Percentiles rank a stretch among this genome's conserved stretches.
Conservation (phyloP, 1,284 basidiomycete species). For the Athelia sp. region DNA sequence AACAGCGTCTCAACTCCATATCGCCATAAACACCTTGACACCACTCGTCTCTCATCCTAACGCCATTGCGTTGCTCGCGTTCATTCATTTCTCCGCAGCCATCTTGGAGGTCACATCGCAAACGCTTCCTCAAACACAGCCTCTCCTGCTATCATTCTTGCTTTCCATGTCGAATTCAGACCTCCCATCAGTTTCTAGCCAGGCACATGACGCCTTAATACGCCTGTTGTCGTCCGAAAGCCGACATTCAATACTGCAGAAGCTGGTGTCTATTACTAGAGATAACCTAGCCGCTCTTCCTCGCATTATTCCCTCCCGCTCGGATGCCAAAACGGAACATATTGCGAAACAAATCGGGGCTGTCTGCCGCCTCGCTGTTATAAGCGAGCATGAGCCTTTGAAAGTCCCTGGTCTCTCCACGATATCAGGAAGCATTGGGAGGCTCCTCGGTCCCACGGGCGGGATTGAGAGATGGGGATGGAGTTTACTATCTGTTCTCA, state of each 20-base stretch:
- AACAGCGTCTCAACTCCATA: slow-evolving; percentile 66
- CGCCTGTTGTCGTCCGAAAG: slow-evolving; percentile 39
- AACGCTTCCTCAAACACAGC: slow-evolving; percentile 60
- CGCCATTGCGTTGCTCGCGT: slow-evolving; percentile 50
- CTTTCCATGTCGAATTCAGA: slow-evolving; percentile 55
- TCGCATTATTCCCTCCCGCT: slow-evolving; percentile 61
- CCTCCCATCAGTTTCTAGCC: slow-evolving; percentile 46
- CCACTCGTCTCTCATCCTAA: slow-evolving; percentile 64
- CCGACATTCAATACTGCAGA: slow-evolving; percentile 44
- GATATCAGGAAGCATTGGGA: slow-evolving; percentile 54
- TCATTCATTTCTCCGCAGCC: slow-evolving; percentile 50
- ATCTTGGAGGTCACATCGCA: slow-evolving; percentile 49
- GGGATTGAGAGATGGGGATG: slow-evolving; percentile 89
- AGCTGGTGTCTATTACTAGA: slow-evolving; percentile 47
- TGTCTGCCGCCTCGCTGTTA: slow-evolving; percentile 48
- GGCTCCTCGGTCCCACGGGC: slow-evolving; percentile 75
- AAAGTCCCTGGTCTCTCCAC: slow-evolving; percentile 24
- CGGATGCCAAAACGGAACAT: slow-evolving; percentile 70
- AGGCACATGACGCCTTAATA: slow-evolving; percentile 43
- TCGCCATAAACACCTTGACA: slow-evolving; percentile 57
- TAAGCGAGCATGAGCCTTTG: slow-evolving; percentile 13
- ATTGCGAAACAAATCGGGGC: slow-evolving; percentile 64
- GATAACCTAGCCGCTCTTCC: slow-evolving; percentile 73
- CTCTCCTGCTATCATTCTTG: slow-evolving; percentile 65
- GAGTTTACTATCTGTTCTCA: slow-evolving; percentile 71